Conservation (phyloP, 2,329 filamentous ascomycete species). For the Botrytis byssoidea region DNA sequence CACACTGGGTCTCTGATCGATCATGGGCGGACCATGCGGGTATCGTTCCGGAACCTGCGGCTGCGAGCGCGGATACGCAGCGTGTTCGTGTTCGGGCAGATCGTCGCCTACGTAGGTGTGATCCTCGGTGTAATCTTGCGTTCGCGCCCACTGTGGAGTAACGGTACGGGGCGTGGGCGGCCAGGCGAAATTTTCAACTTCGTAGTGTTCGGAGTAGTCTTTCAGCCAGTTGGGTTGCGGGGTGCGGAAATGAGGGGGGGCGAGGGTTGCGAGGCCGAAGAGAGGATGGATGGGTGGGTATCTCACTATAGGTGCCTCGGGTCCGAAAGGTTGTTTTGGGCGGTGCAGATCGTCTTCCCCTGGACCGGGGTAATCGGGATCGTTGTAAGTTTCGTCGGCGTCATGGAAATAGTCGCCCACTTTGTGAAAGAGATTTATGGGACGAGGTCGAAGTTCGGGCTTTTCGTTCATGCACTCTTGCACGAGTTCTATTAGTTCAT, state of each 20-base stretch:
- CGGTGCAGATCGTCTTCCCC: neutral
- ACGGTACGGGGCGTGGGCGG: neutral
- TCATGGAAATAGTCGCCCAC: neutral
- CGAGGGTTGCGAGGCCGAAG: neutral
- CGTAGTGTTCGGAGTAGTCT: neutral
- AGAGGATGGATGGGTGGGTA: neutral
- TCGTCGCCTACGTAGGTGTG: neutral
- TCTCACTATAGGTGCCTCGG: rapidly evolving
- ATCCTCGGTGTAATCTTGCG: rapidly evolving
- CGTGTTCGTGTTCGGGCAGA: neutral
- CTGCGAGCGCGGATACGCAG: neutral
- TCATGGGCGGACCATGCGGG: neutral
- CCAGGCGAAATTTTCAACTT: rapidly evolving
- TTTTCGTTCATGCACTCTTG: neutral
- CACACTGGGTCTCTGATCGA: neutral
- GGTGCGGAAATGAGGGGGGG: neutral
- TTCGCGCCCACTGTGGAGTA: neutral
- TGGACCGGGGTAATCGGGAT: neutral
- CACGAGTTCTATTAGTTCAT: neutral
- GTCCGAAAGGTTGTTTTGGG: neutral
- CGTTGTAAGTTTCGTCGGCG: too few species aligned
- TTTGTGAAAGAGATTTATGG: neutral
- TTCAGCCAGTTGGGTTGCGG: neutral
- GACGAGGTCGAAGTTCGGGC: neutral
- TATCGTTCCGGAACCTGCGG: neutral